Base-by-base conservation (phyloP, 1,284 basidiomycete species). In the Coriolopsis trogii region DNA sequence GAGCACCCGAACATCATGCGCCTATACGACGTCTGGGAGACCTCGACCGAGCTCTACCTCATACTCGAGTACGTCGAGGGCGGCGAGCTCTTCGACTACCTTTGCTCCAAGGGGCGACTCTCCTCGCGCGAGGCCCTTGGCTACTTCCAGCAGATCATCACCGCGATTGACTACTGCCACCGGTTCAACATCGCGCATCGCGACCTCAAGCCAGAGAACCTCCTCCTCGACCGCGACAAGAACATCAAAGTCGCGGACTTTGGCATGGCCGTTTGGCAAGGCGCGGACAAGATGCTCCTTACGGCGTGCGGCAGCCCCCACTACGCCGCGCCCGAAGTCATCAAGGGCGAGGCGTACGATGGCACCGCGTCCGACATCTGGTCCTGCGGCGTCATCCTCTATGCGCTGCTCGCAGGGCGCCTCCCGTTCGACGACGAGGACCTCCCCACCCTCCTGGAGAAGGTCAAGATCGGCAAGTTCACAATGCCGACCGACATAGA, bases 211-310 rank as follows among this genome's bases (percentile, higher is more conserved):
- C 95, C 95, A 1, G 97, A 99, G 70, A 99, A 99, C 68, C 76
- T 98, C 40, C 78, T 98, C 41, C 82, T 97, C 47, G 93, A 96
- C 73, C 77, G 81, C 44, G 74, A 91, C 62, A 83, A 82, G 64
- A 96, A 95, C 66, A 88, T 98, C 81, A 99, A 98, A 72, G 89
- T 99, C 25, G 95, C 95, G 3, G 97, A 99, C 74, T 99, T 99
- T 71, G 96, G 97, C 16, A 96, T 99, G 93, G 97, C 97, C 1
- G 90, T 91, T n/a, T 95, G 93, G 85, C 90, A 92, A 62, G 80
- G 82, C 20, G 70, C 71, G 52, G 79, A 76, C 33, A 79, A 80
- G 20, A 70, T 97, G 71, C 81, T 98, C 47, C 85, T 88, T 67
- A 99, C 96, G 1, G 89, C 89, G 33, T 99, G 97, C 63, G 97